phyloP scores from a whole-genome alignment of 2,329 filamentous ascomycete species.

The Trichoderma koningiopsis region DNA sequence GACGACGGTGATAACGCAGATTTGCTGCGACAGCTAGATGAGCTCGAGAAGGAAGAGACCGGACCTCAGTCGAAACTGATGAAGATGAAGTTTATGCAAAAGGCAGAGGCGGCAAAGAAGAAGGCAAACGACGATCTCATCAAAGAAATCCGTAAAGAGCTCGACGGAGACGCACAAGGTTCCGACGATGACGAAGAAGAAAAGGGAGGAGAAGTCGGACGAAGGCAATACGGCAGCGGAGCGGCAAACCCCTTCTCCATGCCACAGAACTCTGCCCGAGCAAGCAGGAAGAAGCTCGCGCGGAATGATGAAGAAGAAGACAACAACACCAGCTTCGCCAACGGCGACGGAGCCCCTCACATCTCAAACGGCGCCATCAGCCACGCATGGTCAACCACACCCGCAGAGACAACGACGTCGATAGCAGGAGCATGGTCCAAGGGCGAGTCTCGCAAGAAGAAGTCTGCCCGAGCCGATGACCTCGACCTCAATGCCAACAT shows the following conservation, averaged over 20 bases:
- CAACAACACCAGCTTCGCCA: slow-evolving; percentile 33
- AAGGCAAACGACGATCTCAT: slow-evolving; percentile 79
- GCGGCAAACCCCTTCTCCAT: slow-evolving; percentile 39
- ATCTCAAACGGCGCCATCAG: slow-evolving; percentile 28
- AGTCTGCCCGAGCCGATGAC: slow-evolving; percentile 40
- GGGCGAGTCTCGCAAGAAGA: slow-evolving; percentile 43
- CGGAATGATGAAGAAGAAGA: slow-evolving; percentile 29
- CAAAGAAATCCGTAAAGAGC: slow-evolving; percentile 67
- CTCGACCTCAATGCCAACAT: slow-evolving; percentile 46
- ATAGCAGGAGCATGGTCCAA: slow-evolving; percentile 48
- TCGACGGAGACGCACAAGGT: slow-evolving; percentile 62
- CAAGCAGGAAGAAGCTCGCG: slow-evolving; percentile 36
- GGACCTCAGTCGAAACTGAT: slow-evolving; percentile 68
- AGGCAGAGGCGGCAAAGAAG: slow-evolving; percentile 76
- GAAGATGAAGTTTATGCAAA: slow-evolving; percentile 92
- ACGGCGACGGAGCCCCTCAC: slow-evolving; percentile 30
- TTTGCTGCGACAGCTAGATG: slow-evolving; percentile 50
- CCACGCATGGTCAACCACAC: slow-evolving; percentile 30
- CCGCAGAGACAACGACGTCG: slow-evolving; percentile 31
- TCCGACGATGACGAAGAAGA: slow-evolving; percentile 57
- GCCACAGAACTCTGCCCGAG: slow-evolving; percentile 30
- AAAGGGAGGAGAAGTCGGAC: slow-evolving; percentile 63
- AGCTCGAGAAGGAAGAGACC: slow-evolving; percentile 51
- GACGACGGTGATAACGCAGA: slow-evolving; percentile 44
- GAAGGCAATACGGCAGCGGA: slow-evolving; percentile 66